Evolutionary conservation across 768 basidiomycete species (phyloP).

Genomic region (Trametes meyenii): DNA sequence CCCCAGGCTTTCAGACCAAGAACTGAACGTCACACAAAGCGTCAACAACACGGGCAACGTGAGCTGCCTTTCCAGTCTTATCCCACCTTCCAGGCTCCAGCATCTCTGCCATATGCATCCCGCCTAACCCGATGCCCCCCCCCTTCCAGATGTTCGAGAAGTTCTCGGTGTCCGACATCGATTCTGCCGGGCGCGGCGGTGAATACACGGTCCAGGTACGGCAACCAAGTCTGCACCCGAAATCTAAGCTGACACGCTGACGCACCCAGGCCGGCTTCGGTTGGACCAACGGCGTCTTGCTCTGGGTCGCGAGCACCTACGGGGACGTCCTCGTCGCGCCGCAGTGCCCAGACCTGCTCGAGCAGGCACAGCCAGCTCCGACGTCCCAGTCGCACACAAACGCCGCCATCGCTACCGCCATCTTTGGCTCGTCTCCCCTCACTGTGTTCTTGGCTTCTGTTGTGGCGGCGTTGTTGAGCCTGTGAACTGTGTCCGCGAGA

Average conservation of each 20-base stretch:
- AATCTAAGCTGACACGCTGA: neutral
- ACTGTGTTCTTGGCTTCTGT: neutral
- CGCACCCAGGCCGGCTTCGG: constrained; percentile 69
- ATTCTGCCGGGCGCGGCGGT: constrained; percentile 78
- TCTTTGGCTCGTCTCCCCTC: no score
- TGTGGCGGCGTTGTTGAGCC: neutral
- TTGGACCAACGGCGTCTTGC: constrained; percentile 84
- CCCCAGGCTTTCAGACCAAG: constrained; percentile 65
- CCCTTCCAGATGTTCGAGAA: constrained; percentile 82
- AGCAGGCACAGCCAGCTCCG: neutral
- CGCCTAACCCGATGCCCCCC: neutral
- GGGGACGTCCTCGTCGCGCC: constrained; percentile 63
- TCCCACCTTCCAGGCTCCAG: neutral
- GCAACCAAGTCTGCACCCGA: constrained; percentile 2
- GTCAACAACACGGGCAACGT: constrained; percentile 74
- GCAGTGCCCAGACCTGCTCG: constrained; percentile 56
- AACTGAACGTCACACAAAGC: constrained; percentile 71
- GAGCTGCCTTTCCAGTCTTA: constrained; percentile 34
- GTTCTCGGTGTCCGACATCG: constrained; percentile 78
- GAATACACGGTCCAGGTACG: constrained; percentile 85
- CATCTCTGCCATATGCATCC: neutral
- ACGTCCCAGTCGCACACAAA: neutral
- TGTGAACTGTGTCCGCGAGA: neutral
- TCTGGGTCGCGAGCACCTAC: constrained; percentile 74
- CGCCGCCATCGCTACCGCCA: neutral